Evolutionary conservation across 176 grass and related monocot species (phyloP), one percentile per base, ranked within the genome.

Genomic region (Aegilops sharonensis): DNA sequence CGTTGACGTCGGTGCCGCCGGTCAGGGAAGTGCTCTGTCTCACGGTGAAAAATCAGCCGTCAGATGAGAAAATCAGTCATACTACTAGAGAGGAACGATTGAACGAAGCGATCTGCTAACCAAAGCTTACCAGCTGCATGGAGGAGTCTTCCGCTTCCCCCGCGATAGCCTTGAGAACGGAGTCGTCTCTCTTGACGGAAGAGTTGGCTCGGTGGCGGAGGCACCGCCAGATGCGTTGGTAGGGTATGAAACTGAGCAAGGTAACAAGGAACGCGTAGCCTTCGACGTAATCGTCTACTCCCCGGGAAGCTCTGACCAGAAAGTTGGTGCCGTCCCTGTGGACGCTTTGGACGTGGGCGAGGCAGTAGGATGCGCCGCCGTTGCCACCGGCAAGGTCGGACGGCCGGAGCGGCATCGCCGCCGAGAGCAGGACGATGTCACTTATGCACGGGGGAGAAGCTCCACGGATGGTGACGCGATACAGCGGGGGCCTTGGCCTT

Each of bases 371-470:
- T 15, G 9, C 3, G 8, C 29, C 3, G 3, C 20, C 63, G 72
- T 61, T 39, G 14, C 37, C 25, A 0, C 52, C 5, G 5, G 52
- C 80, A 1, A 91, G n/a, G 18, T 91, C 86, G 30, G 73, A 86
- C 13, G 88, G 20, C 34, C 84, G 59, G 6, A 21, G 64, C 21
- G 89, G 89, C 63, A 64, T 18, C 11, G 4, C 5, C 2, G 42
- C 61, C 2, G 42, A 72, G 39, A 97, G 61, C 32, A 89, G 0
- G 78, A 97, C 31, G 72, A 97, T 89, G 77, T 97, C 88, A 1
- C 86, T 78, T 11, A 13, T 25, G 40, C 63, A 86, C 4, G 88
- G 86, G 15, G 14, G 9, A 17, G 87, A 72, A 25, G 52, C 63
- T 71, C 73, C 71, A 57, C 15, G 78, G 34, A 56, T 50, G n/a